These are phyloP conservation scores for Chrysoporthe cubensis DNA, from an alignment of 2,329 filamentous ascomycete genomes.

Conservation along the genomic window DNA sequence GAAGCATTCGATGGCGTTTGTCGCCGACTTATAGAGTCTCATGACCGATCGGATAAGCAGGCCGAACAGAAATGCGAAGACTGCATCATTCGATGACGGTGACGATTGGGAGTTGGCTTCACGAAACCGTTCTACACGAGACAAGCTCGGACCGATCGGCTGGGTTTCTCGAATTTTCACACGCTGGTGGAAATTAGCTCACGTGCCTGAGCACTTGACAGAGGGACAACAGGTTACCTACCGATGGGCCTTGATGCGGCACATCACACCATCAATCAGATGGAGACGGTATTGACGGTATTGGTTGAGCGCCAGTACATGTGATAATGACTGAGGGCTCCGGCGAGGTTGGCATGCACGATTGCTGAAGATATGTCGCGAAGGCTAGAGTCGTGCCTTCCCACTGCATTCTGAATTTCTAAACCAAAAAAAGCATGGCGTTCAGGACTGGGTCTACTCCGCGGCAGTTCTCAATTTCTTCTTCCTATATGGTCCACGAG, in stretches of 20 bases:
- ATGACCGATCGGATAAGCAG: background rate
- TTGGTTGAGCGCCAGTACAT: background rate
- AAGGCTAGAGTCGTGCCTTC: conserved; percentile 2
- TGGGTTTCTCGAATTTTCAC: background rate
- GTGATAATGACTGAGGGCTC: conserved; percentile 22
- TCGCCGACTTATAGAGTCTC: conserved; percentile 14
- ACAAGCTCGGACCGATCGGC: background rate
- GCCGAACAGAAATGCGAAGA: background rate
- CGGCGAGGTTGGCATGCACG: conserved; percentile 3
- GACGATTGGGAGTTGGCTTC: background rate
- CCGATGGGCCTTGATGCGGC: background rate
- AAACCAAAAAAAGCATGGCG: conserved; percentile 25
- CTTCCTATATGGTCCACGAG: conserved; percentile 6
- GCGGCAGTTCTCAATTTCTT: background rate
- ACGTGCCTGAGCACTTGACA: background rate
- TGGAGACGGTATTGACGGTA: background rate
- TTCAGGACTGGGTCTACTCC: conserved; percentile 13
- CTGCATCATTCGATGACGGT: background rate
- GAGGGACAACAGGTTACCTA: background rate
- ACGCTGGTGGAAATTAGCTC: background rate
- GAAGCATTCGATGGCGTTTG: conserved; percentile 26
- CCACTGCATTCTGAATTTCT: conserved; percentile 23
- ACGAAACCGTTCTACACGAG: background rate
- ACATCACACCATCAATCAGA: background rate
- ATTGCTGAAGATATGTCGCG: background rate